Evolutionary conservation across 306 rosid species (phyloP), one percentile per base, ranked within the genome.

Genomic region (Leucaena leucocephala): DNA sequence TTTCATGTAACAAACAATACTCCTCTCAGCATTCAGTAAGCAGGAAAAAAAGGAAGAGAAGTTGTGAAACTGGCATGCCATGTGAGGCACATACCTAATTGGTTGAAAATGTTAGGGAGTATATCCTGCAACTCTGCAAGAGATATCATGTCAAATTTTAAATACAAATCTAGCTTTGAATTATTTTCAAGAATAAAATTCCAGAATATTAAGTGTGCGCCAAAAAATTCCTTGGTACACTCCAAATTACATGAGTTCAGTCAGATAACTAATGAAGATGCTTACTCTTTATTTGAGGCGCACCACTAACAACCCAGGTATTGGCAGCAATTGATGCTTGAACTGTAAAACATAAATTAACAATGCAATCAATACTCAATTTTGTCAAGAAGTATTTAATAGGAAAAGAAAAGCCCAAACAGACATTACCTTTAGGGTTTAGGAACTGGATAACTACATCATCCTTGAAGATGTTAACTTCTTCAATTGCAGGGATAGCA

Each of bases 281-380:
- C 93, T 75, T 87, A 95, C 99, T 91, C 92, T 95, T 95, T 66
- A 93, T 95, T 90, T 93, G 98, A 52, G 98, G 98, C 52, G 97
- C 62, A 62, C 99, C 99, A 68, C 98, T 93, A 84, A 95, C 99
- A 68, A 93, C 99, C 99, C 99, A 95, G 2, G 99, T 95, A 86
- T 95, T 95, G 22, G 99, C 98, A 84, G 97, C 98, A 83, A 91
- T 91, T 14, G 98, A 95, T 57, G 99, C 99, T 91, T 95, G 99
- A 84, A 95, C 99, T 95, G 94, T 38, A 84, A 84, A 64, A 64
- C 57, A 81, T 22, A 69, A 19, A 58, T 46, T 43, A 34, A 14
- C 42, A 84, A 33, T 19, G 22, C 4, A 27, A n/a, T 68, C 15
- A 72, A 61, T 12, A 61, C n/a, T 61, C 67, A 27, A 78, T 48